phyloP scores from a whole-genome alignment of 1,139 yeast genomes.

The Yamadazyma atmosphaerica region DNA sequence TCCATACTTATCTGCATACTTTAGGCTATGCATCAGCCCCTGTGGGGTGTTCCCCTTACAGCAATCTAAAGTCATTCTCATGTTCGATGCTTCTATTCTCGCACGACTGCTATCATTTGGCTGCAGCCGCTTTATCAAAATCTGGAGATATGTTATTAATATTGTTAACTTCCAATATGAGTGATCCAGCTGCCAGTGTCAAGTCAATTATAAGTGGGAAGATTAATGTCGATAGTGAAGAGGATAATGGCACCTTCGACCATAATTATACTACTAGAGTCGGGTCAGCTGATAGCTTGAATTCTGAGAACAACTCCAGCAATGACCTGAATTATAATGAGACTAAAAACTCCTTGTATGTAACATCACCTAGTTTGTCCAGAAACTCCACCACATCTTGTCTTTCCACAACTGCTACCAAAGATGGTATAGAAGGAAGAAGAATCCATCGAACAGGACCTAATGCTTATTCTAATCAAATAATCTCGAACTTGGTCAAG shows the following conservation, averaged over 20 bases:
- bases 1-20: no score
- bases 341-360: slow-evolving; percentile 17
- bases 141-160: no score
- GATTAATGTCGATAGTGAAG: slow-evolving; percentile 28
- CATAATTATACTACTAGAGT: neutral
- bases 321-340: slow-evolving; percentile 23
- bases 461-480: slow-evolving; percentile 34
- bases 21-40: no score
- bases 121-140: neutral
- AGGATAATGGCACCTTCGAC: slow-evolving; percentile 17
- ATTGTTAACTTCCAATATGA: neutral
- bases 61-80: slow-evolving; percentile 1
- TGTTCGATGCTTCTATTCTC: neutral
- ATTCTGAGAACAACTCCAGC: slow-evolving; percentile 18
- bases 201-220: slow-evolving; percentile 42
- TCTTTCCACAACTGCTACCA: slow-evolving; percentile 68
- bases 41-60: slow-evolving; percentile 1
- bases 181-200: slow-evolving; percentile 45
- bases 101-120: neutral
- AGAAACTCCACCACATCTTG: slow-evolving; percentile 65
- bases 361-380: slow-evolving; percentile 33
- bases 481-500: slow-evolving; percentile 33
- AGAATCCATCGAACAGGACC: slow-evolving; percentile 48
- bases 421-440: slow-evolving; percentile 71
- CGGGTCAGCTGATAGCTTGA: slow-evolving; percentile 19